Evolutionary conservation across 495 filamentous ascomycete species (phyloP).

Genomic region (Hypoxylon lenormandii): DNA sequence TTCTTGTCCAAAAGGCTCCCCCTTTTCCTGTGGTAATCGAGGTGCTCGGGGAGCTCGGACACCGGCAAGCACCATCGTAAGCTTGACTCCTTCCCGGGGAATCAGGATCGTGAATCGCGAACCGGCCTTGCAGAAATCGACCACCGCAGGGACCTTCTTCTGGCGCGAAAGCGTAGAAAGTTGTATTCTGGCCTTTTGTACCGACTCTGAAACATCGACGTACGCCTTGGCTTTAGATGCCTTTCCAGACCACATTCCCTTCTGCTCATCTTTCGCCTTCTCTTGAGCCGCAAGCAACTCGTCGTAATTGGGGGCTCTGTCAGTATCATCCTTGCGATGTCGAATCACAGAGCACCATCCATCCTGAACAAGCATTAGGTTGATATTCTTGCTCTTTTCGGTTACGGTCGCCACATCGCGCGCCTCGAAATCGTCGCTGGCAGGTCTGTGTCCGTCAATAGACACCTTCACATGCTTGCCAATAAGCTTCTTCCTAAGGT

Average conservation of each 20-base stretch:
- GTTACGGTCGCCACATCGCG: slow-evolving; percentile 91
- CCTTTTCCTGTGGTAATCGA: slow-evolving; percentile 81
- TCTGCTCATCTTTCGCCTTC: slow-evolving; percentile 79
- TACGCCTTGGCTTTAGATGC: slow-evolving; percentile 80
- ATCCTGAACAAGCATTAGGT: slow-evolving; percentile 83
- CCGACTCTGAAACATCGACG: slow-evolving; percentile 87
- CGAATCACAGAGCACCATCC: slow-evolving; percentile 93
- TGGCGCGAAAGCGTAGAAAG: slow-evolving; percentile 86
- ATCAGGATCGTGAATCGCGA: slow-evolving; percentile 93
- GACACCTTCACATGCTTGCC: slow-evolving; percentile 91
- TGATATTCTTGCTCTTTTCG: slow-evolving; percentile 86
- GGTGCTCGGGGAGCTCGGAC: slow-evolving; percentile 88
- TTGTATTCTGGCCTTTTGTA: slow-evolving; percentile 95
- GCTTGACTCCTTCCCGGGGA: slow-evolving; percentile 90
- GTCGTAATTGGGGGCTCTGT: slow-evolving; percentile 93
- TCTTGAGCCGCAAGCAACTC: slow-evolving; percentile 90
- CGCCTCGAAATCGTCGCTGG: slow-evolving; percentile 90
- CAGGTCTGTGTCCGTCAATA: slow-evolving; percentile 90
- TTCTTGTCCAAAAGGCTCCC: slow-evolving; percentile 94
- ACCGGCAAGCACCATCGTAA: slow-evolving; percentile 94
- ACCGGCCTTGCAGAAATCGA: slow-evolving; percentile 96
- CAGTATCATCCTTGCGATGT: slow-evolving; percentile 90
- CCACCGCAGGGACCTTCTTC: slow-evolving; percentile 90
- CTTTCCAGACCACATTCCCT: slow-evolving; percentile 94
- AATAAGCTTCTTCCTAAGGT: slow-evolving; percentile 89